These are phyloP conservation scores for Noccaea bulbosa DNA, from an alignment of 345 rosid genomes.

Conservation along the genomic window DNA sequence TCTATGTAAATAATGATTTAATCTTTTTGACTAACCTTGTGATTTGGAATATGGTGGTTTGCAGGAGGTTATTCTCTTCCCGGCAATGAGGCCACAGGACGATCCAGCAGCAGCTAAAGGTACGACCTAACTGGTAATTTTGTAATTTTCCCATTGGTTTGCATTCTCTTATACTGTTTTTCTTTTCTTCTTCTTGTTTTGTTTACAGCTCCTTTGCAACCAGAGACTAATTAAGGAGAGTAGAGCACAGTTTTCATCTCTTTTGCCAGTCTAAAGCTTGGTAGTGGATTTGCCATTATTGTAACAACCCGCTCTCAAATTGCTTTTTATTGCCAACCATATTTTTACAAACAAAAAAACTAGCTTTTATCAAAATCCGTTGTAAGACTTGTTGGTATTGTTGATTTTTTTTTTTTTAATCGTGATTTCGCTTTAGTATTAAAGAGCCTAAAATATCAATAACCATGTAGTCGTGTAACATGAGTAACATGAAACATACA, in stretches of 20 bases:
- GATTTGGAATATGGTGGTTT: not conserved
- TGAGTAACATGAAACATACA: not conserved
- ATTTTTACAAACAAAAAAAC: not conserved
- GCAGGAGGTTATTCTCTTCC: slow-evolving; percentile 97
- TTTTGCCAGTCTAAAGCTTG: not conserved
- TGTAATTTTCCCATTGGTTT: not conserved
- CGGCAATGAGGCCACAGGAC: slow-evolving; percentile 98
- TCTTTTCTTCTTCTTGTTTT: not conserved
- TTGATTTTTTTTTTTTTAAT: not conserved
- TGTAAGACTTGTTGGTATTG: not conserved
- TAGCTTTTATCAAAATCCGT: not conserved
- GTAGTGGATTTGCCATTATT: slow-evolving; percentile 19
- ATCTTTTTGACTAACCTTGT: not conserved
- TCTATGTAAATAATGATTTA: slow-evolving; percentile 1
- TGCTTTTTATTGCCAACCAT: slow-evolving; percentile 10
- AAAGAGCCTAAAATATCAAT: not conserved
- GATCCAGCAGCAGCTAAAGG: slow-evolving; percentile 67
- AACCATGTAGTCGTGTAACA: not conserved
- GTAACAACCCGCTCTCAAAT: not conserved
- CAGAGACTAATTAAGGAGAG: slow-evolving; percentile 27
- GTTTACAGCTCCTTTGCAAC: slow-evolving; percentile 29
- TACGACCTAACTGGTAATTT: slow-evolving; percentile 15
- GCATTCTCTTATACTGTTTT: not conserved
- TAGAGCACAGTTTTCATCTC: slow-evolving; percentile 30
- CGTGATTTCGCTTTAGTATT: not conserved